A percentile compares a stretch with the other conserved stretches of the same genome.
Conservation (phyloP, 1,284 basidiomycete genomes). For the Boletus sp. region DNA sequence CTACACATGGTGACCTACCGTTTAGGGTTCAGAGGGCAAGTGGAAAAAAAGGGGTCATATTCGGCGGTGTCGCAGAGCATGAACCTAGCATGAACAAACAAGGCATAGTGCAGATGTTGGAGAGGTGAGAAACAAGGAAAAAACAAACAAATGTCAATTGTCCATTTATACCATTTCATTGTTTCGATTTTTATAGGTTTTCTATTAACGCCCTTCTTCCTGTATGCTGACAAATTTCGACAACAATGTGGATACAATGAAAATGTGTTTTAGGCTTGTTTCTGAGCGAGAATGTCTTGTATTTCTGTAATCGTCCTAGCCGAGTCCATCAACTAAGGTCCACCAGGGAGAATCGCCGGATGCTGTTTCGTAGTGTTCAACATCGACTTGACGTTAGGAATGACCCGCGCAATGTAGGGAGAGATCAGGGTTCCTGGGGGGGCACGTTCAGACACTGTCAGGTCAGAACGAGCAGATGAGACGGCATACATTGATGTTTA, state of each 20-base stretch:
- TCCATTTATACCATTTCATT: too few relatives aligned
- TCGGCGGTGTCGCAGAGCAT: conserved; percentile 25
- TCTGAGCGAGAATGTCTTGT: conserved; percentile 72
- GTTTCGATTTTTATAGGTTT: too few relatives aligned
- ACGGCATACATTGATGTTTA: conserved; percentile 67
- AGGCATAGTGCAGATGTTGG: background rate
- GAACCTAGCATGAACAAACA: conserved; percentile 33
- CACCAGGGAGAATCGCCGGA: conserved; percentile 72
- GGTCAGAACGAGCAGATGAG: conserved; percentile 1
- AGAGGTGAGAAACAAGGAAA: background rate
- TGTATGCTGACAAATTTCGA: conserved; percentile 6
- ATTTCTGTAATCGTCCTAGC: conserved; percentile 71
- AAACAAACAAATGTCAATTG: conserved; percentile 18
- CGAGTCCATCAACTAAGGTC: conserved; percentile 64
- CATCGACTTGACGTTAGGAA: conserved; percentile 75
- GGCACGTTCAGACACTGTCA: conserved; percentile 5
- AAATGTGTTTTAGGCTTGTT: conserved; percentile 38
- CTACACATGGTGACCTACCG: conserved; percentile 28
- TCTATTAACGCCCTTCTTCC: too few relatives aligned
- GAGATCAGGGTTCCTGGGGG: conserved; percentile 75
- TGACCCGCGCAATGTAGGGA: conserved; percentile 76
- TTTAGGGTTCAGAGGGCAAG: background rate
- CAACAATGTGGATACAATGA: conserved; percentile 5
- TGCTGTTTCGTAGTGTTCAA: conserved; percentile 78
- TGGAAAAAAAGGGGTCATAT: conserved; percentile 21